Base-by-base conservation (phyloP, 2,329 filamentous ascomycete species). In the Calonectria naviculata region DNA sequence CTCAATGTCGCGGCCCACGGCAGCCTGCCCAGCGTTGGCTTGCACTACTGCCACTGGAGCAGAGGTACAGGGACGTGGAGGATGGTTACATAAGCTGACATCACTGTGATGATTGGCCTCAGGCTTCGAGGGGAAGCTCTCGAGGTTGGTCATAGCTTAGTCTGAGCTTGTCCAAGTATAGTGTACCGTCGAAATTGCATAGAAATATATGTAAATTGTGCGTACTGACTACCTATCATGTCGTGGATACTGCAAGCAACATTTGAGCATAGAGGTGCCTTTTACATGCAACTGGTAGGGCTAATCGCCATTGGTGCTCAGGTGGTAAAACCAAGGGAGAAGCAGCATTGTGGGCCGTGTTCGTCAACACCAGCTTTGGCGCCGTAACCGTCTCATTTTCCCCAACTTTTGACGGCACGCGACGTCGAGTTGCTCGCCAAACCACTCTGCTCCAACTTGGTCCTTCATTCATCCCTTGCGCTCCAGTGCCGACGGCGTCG, bases 1-100 rank as follows among this genome's bases (percentile, higher is more conserved):
- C 73, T 74, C 71, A 76, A 74, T 81, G 80, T 80, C 81, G 81
- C 81, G 81, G 81, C 79, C 79, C 75, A 75, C 79, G 78, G 82
- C 73, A 83, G 82, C 82, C 82, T 83, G 79, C 77, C 63, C 38
- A 58, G 67, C 65, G 70, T 61, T 42, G 52, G n/a, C n/a, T n/a
- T 10, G 24, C 65, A 75, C 67, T 68, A 68, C 67, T 68, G 67
- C 56, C 52, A 54, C 31, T 19, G 21, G 29, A 28, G 31, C 52
- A 28, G 34, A 58, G 52, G 41, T 24, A 3, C 29, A 64, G 69
- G 69, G 67, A 42, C 44, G 52, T 44, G 58, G 61, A 21, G 34
- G 65, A 31, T 1, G 9, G 66, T 81, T 82, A 82, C 75, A 70
- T 82, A 82, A 82, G 74, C 76, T 54, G 64, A 64, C 29, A 70